A percentile compares a stretch with the other conserved stretches of the same genome.
Evolutionary conservation across 768 basidiomycete species (phyloP).

Genomic region (Macrolepiota fuliginosa): DNA sequence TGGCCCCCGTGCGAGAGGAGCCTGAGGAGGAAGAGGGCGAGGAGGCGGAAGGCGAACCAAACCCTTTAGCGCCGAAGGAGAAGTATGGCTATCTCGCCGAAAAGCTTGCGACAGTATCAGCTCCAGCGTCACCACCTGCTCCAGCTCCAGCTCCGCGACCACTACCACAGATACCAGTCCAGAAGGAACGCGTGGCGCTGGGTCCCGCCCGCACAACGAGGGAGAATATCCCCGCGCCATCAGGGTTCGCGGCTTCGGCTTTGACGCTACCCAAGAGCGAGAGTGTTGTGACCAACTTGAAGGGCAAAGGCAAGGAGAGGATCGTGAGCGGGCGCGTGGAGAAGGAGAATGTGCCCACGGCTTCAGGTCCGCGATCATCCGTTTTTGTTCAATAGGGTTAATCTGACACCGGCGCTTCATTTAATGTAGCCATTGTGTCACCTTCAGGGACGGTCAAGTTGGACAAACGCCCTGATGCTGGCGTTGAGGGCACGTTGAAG

Average conservation of each 20-base stretch:
- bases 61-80: constrained; percentile 14
- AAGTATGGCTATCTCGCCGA: constrained; percentile 22
- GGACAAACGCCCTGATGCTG: constrained; percentile 6
- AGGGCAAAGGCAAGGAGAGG: constrained; percentile 12
- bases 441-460: background rate
- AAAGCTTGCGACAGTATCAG: background rate
- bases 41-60: constrained; percentile 31
- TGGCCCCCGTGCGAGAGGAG: constrained; percentile 66
- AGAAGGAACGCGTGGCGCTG: constrained; percentile 5
- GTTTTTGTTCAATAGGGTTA: background rate
- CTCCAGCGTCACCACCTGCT: background rate
- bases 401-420: background rate
- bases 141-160: background rate
- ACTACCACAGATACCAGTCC: constrained; percentile 4
- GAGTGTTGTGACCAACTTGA: background rate
- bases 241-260: constrained; percentile 3
- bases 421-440: background rate
- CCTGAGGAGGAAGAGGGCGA: constrained; percentile 32
- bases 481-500: constrained; percentile 20
- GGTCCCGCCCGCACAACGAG: constrained; percentile 1
- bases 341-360: constrained; percentile 31
- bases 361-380: constrained; percentile 3
- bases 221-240: constrained; percentile 18
- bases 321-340: constrained; percentile 16
- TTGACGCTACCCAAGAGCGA: constrained; percentile 8